phyloP scores from a whole-genome alignment of 192 early-diverging fungal species.

The Globomyces pollinis-pini region DNA sequence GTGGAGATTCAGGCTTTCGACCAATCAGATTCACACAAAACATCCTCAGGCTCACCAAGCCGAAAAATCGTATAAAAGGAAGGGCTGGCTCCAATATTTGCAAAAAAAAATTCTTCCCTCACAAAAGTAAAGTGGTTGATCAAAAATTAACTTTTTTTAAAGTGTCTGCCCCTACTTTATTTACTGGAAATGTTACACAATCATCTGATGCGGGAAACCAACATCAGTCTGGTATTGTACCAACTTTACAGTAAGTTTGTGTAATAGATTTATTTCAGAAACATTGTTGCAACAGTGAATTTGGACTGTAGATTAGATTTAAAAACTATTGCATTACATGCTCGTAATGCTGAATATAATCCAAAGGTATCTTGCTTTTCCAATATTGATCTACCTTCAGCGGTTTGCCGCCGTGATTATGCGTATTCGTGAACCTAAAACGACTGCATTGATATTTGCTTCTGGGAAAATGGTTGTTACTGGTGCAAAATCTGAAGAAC shows the following conservation, averaged over 20 bases:
- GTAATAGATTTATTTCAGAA: slow-evolving; percentile 23
- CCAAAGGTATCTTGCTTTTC: slow-evolving; percentile 69
- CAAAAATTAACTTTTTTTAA: no score
- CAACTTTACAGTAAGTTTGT: slow-evolving; percentile 6
- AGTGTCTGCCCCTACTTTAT: not conserved
- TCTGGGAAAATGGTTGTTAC: slow-evolving; percentile 99
- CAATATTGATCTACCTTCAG: slow-evolving; percentile 40
- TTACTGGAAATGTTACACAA: no score
- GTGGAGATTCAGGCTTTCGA: no score
- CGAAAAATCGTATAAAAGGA: no score
- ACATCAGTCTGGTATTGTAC: slow-evolving; percentile 8
- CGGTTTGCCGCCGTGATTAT: slow-evolving; percentile 99
- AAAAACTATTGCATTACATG: slow-evolving; percentile 97
- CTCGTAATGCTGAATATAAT: slow-evolving; percentile 99
- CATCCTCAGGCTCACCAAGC: no score
- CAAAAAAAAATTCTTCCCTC: slow-evolving; percentile 5
- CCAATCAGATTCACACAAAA: no score
- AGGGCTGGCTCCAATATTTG: no score
- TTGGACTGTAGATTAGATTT: slow-evolving; percentile 93
- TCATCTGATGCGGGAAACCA: not conserved
- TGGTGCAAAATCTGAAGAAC: slow-evolving; percentile 95
- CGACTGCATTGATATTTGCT: slow-evolving; percentile 97
- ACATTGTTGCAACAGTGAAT: slow-evolving; percentile 98
- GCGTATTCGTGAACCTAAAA: slow-evolving; percentile 99
- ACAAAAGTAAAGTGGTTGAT: not conserved